These are phyloP conservation scores for Backusella morwellensis DNA, from an alignment of 192 early-diverging fungal genomes.

Conservation along the genomic window DNA sequence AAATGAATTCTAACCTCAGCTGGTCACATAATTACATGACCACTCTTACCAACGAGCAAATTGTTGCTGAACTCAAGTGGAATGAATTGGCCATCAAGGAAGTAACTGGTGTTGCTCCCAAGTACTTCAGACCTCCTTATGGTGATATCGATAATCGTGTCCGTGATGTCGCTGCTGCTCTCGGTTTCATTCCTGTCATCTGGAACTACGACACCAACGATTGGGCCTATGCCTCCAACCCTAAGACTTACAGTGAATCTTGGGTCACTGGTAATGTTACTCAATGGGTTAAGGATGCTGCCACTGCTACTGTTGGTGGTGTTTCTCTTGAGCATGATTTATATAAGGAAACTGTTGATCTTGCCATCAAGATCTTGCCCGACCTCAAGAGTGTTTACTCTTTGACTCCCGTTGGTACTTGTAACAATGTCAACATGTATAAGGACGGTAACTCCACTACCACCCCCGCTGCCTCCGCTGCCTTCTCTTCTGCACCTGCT, in stretches of 20 bases:
- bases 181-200: slow-evolving; percentile 52
- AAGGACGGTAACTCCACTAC: slow-evolving; percentile 27
- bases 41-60: slow-evolving; percentile 55
- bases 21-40: slow-evolving; percentile 60
- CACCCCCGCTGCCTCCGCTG: neutral
- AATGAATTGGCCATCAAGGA: slow-evolving; percentile 50
- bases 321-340: slow-evolving; percentile 55
- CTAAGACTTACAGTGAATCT: neutral
- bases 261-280: slow-evolving; percentile 26
- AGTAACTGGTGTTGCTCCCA: slow-evolving; percentile 49
- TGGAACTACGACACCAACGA: slow-evolving; percentile 55
- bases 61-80: slow-evolving; percentile 62
- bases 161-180: slow-evolving; percentile 45
- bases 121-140: slow-evolving; percentile 63
- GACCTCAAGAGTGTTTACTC: slow-evolving; percentile 31
- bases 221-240: slow-evolving; percentile 31
- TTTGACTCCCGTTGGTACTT: slow-evolving; percentile 34
- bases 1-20: neutral
- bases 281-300: slow-evolving; percentile 33
- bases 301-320: slow-evolving; percentile 36
- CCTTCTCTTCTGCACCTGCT: neutral
- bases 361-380: slow-evolving; percentile 39
- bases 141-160: slow-evolving; percentile 70
- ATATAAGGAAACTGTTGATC: slow-evolving; percentile 38
- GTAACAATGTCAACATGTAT: slow-evolving; percentile 40